Base-by-base conservation (phyloP, 345 rosid species). In the Nasturtium officinale region DNA sequence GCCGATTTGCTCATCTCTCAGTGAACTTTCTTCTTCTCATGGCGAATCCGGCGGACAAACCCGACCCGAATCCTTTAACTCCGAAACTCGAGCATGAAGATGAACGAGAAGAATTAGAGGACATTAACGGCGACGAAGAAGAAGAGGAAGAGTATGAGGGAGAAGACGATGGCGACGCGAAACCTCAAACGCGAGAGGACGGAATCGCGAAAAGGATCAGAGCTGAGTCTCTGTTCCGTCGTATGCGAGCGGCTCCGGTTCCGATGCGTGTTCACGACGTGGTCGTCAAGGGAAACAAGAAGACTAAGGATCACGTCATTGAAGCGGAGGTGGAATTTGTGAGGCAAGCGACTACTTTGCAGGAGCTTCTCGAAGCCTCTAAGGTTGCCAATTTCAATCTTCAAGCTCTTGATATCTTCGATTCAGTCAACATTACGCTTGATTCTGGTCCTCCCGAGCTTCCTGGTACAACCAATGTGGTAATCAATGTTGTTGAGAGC, bases 361-460 rank as follows among this genome's bases (percentile, higher is more conserved):
- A 88, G 73, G 98, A 90, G 75, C 79, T 91, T 67, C 74, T 95
- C 52, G 67, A 80, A 72, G 98, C 86, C 4, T 82, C 97, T 4
- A 80, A 73, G 50, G 58, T 71, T 26, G 92, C 85, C 40, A 90
- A 83, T 72, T 84, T 81, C 67, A 81, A 84, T 78, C 79, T 95
- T 33, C 86, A 80, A 59, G 84, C 81, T 38, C 94, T 92, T 42
- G 96, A 86, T 42, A 81, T 88, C 57, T 95, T 95, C 43, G 92
- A 92, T 76, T 89, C 98, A 5, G 91, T 87, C 7, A 87, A 61
- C 43, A 87, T 95, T 20, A 88, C 85, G 45, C 90, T 90, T 50
- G 97, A 92, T 74, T 79, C 94, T 6, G 98, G 96, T 13, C 99
- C 99, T 30, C 84, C 81, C 17, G 98, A 92, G 85, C 87, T 95